Base-by-base conservation (phyloP, 441 rosid genomes). In the Kokia cookei region DNA sequence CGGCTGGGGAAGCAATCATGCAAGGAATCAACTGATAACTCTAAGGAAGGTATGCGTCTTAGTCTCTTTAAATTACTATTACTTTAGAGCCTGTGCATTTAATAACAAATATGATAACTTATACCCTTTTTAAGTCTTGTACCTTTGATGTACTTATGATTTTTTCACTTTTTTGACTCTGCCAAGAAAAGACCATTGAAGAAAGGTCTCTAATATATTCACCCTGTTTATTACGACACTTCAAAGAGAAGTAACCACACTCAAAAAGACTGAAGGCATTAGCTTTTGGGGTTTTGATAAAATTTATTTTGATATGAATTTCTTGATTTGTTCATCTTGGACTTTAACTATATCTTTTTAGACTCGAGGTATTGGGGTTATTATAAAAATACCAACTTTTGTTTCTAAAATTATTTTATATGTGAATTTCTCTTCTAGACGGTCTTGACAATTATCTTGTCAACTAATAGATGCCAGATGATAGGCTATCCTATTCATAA, bases 1-100 rank as follows among this genome's bases (percentile, higher is more conserved):
- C 87, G 98, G 54, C 19, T 92, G 69, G 98, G 97, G 73, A 92
- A 90, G 83, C 97, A 91, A 77, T 76, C 93, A 1, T 86, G 89
- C 88, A 92, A 90, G 86, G 97, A 92, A 76, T 86, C 86, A 66
- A 82, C 82, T 68, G 95, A 87, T 11, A 92, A 85, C 82, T 86
- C 96, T 35, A 94, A 92, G 82, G 97, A 94, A 81, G 95, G 98
- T 91, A 87, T 29, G 22, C 42, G n/a, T 37, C 73, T 80, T 42
- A n/a, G 47, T 51, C 73, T 12, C 55, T 35, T 77, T 27, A 45
- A 58, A 61, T 55, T 35, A 29, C 62, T 24, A 32, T 54, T 32
- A 27, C 65, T 59, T 58, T 32, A 11, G 26, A 26, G 22, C 43
- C 37, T 45, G 24, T 45, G 3, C 64, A 26, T 74, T 50, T 37